Conservation (phyloP, 352 stramenopile genomes). For the Globisporangium megalacanthum region DNA sequence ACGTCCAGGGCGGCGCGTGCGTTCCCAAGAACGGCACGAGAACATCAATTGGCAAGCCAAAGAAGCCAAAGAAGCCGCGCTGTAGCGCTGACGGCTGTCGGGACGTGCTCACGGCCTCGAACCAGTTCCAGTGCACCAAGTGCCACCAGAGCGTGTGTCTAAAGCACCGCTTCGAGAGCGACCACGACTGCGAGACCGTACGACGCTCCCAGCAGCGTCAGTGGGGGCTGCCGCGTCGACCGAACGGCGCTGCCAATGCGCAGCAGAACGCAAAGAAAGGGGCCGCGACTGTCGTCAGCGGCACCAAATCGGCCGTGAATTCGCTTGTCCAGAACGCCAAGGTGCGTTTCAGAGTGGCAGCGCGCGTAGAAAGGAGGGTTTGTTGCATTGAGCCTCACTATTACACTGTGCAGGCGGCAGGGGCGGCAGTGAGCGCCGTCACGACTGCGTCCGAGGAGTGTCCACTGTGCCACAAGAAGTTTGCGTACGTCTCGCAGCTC, state of each 20-base stretch:
- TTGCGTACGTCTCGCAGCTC: conserved; percentile 63
- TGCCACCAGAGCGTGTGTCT: conserved; percentile 72
- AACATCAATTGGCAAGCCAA: conserved; percentile 9
- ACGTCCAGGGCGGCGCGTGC: conserved; percentile 56
- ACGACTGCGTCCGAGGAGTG: conserved; percentile 50
- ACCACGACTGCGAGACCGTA: conserved; percentile 53
- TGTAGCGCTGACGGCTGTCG: conserved; percentile 53
- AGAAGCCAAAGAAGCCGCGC: conserved; percentile 71
- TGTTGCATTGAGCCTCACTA: not conserved
- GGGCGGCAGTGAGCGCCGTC: conserved; percentile 14
- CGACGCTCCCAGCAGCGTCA: conserved; percentile 41
- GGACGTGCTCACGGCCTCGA: conserved; percentile 59
- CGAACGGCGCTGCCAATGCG: conserved; percentile 2
- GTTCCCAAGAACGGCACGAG: conserved; percentile 4
- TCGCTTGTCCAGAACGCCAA: conserved; percentile 47
- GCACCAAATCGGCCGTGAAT: conserved; percentile 36
- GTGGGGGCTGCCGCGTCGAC: conserved; percentile 22
- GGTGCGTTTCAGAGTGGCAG: conserved; percentile 5
- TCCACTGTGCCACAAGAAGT: conserved; percentile 70
- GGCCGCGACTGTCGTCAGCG: conserved; percentile 26
- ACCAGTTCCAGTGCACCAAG: conserved; percentile 65
- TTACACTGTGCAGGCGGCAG: conserved; percentile 10
- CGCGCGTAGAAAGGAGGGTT: too few species aligned
- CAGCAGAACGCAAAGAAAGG: conserved; percentile 24
- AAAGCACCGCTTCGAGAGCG: conserved; percentile 67